Evolutionary conservation across 1,139 yeast species (phyloP).

Genomic region (Geotrichum carabidarum): DNA sequence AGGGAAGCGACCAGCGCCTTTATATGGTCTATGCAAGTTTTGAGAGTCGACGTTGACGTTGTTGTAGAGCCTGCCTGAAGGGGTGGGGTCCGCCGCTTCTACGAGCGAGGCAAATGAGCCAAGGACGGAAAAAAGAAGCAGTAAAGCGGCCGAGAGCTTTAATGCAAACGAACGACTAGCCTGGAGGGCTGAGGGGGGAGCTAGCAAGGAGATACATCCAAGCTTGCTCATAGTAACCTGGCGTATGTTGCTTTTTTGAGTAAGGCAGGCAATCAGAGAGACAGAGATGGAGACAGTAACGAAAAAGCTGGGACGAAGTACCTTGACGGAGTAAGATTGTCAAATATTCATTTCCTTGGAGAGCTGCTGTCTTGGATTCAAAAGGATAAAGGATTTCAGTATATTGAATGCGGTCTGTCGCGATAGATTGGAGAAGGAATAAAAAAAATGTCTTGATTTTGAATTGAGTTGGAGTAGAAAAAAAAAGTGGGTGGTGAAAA

Average conservation of each 20-base stretch:
- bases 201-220: constrained; percentile 1
- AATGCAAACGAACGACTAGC: neutral
- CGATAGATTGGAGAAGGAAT: too few relatives aligned
- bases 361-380: too few relatives aligned
- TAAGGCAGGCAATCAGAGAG: too few relatives aligned
- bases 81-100: neutral
- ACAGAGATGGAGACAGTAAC: too few relatives aligned
- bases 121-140: neutral
- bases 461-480: neutral
- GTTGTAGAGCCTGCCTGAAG: neutral
- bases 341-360: too few relatives aligned
- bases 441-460: too few relatives aligned
- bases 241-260: neutral
- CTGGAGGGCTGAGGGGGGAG: neutral
- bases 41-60: neutral
- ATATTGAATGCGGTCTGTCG: too few relatives aligned
- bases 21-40: constrained; percentile 2
- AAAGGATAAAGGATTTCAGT: too few relatives aligned
- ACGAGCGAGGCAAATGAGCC: neutral
- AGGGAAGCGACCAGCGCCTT: constrained; percentile 16
- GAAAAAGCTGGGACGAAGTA: too few relatives aligned
- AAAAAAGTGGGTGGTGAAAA: neutral
- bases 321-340: too few relatives aligned
- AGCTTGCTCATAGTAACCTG: neutral
- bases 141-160: neutral